Evolutionary conservation across 2,329 filamentous ascomycete species (phyloP), one percentile per base, ranked within the genome.

Genomic region (Epicoccum sorghinum): DNA sequence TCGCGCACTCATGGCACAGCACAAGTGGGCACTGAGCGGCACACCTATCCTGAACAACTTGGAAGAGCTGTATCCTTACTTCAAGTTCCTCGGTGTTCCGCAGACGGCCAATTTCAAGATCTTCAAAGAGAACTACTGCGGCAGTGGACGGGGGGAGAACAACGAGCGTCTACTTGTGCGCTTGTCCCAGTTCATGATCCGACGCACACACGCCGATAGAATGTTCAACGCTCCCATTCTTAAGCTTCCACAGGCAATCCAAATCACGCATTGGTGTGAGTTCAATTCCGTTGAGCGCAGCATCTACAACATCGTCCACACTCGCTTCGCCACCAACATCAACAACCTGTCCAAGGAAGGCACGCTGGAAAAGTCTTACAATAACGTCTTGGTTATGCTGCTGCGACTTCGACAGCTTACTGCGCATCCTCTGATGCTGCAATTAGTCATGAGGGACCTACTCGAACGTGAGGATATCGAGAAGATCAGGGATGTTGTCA

Each of bases 161-260:
- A 58, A 59, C 0, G 68, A 75, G 33, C 70, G 73, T 3, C 67
- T 80, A 0, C 59, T 73, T 2, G 66, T 70, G 1, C 72, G 76
- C 4, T 66, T 80, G 0, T 62, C 67, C 1, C 75, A 71, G 53
- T 78, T 83, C 47, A 83, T 86, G 79, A 76, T 83, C 13, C 76
- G 84, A 4, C 77, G 83, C 5, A 86, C 83, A 0, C 83, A 86
- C 66, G 68, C 70, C 1, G 82, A 84, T 35, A 50, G 59, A 8
- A 73, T 87, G 13, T 82, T 87, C 55, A 76, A 78, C 1, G 71
- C 77, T 0, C 80, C 82, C 0, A 80, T 88, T 1, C 65, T 87
- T 13, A 80, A 78, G 7, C 73, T 87, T 0, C 85, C 84, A 0
- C 68, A 71, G 12, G 79, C 84, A 0, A 71, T 71, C 7, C 75